Base-by-base conservation (phyloP, 306 rosid genomes). In the Trichosanthes cucumerina region DNA sequence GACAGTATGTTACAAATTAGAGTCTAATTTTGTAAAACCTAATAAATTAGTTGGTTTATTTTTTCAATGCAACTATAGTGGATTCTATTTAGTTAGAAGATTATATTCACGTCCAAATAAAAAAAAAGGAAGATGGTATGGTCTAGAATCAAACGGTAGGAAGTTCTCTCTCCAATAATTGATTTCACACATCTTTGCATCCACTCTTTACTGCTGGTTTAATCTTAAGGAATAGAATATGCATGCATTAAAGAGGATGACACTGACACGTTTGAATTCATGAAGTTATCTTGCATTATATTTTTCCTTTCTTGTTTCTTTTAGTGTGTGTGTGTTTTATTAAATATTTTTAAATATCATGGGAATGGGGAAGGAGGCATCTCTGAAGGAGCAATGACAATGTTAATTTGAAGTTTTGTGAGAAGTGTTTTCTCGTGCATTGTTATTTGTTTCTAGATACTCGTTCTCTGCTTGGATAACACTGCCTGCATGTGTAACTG, bases 401-500 rank as follows among this genome's bases (percentile, higher is more conserved):
- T 23, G 59, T 73, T 73, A 73, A 14, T 49, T 28, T 73, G 60
- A 26, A 73, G 77, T 73, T 73, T 49, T 26, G 13, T 57, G 57
- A 23, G 41, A 28, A 16, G 19, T 28, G 26, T 31, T 66, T 28
- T 26, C 78, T 47, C 21, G 34, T 47, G 16, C 34, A 11, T 12
- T n/a, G 24, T 46, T 47, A 4, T 72, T 72, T 49, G 77, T 72
- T 73, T 72, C 5, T 47, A 47, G 34, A 47, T 47, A 49, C 44
- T 18, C 11, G 5, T 50, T 50, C 44, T 18, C 28, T 50, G 62
- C 11, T 31, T 49, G 62, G 59, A 50, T 74, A 72, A 15, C 13
- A 74, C 78, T 76, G 66, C 65, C 56, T 76, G 79, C 79, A 21
- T 72, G 57, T 64, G 52, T 41, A 78, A 78, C 80, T 68, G 78